Evolutionary conservation across 768 basidiomycete species (phyloP), one percentile per base, ranked within the genome.

Genomic region (Coprinellus micaceus): DNA sequence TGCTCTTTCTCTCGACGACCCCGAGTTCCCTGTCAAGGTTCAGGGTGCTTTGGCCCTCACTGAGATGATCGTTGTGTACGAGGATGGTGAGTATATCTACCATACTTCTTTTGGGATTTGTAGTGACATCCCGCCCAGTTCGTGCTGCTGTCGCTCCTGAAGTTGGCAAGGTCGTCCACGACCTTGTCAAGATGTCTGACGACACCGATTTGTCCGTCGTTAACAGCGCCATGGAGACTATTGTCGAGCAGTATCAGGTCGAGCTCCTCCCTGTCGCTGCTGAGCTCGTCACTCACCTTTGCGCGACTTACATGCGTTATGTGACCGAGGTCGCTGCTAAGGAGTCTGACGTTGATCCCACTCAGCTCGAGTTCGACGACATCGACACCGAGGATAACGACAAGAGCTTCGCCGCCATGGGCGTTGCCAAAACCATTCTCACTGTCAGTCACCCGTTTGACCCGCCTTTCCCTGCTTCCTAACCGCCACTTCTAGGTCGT

Each of bases 181-280:
- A 89, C 66, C 75, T 94, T n/a, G 80, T 94, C 63, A 91, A 91
- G 68, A 78, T 96, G 43, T 85, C 89, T n/a, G 89, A 94, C 66
- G 90, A 94, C 71, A 92, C 91, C 44, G 93, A 95, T 67, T 74
- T 96, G 43, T 92, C 95, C 66, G 80, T 91, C 47, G 77, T 94
- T 54, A 92, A 91, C 64, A 77, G 75, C 58, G 82, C 87, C 64
- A 91, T 93, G 86, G 89, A 92, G 63, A 82, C 83, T 24, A 86
- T 95, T 82, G 93, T 94, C 15, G 84, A 91, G 61, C 81, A 82
- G 40, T 96, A 91, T 81, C 85, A 89, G 65, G 82, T 82, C 3
- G 89, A 94, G 74, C 75, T 96, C 4, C 74, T 92, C 3, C 92
- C 92, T 4, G 92, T 94, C 40, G 89, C 91, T 15, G 85, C 85